Evolutionary conservation across 306 rosid genomes (phyloP).

Genomic region (Vigna mungo): DNA sequence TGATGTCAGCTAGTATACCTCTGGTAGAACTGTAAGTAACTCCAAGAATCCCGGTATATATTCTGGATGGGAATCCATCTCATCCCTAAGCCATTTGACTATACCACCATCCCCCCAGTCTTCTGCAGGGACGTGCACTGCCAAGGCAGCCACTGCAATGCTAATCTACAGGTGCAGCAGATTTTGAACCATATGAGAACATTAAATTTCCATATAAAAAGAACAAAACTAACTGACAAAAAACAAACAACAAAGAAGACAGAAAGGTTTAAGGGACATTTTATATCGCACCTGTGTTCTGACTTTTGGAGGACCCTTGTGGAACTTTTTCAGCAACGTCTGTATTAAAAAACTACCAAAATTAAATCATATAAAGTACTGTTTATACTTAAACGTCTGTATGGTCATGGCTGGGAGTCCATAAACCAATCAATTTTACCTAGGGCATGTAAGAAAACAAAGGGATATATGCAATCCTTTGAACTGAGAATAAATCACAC

Average conservation of each 20-base stretch:
- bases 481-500: not conserved
- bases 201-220: conserved; percentile 25
- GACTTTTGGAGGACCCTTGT: conserved; percentile 96
- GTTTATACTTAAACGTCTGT: conserved; percentile 26
- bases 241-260: not conserved
- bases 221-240: conserved; percentile 19
- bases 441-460: not conserved
- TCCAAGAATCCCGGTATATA: conserved; percentile 97
- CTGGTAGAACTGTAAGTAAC: conserved; percentile 96
- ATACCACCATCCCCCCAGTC: conserved; percentile 99
- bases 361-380: conserved; percentile 27
- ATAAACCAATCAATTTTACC: not conserved
- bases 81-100: conserved; percentile 94
- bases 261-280: conserved; percentile 36
- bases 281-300: conserved; percentile 84
- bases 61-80: conserved; percentile 96
- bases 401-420: conserved; percentile 2
- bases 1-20: conserved; percentile 60
- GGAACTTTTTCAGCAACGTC: conserved; percentile 89
- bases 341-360: conserved; percentile 56
- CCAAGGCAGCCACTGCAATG: conserved; percentile 99
- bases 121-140: conserved; percentile 95
- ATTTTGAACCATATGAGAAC: conserved; percentile 41
- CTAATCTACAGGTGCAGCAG: conserved; percentile 74
- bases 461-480: conserved; percentile 3